Conservation (phyloP, 2,329 filamentous ascomycete species). For the Colletotrichum sp. region DNA sequence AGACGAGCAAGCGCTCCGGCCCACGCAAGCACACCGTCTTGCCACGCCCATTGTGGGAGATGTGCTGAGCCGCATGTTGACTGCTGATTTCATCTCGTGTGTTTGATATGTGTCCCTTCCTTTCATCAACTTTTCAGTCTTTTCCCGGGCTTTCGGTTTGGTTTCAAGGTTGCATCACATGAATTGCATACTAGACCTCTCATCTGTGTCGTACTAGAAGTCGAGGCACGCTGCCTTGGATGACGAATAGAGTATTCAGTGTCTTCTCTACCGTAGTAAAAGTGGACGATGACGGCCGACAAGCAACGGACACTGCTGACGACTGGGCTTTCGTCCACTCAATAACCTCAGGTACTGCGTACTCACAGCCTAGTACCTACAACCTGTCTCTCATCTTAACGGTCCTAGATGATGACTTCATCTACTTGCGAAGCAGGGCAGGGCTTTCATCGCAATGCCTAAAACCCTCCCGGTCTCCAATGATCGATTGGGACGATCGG, state of each 20-base stretch:
- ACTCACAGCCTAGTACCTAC: too few relatives aligned
- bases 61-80: slow-evolving; percentile 46
- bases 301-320: fast-evolving
- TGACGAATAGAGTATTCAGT: neutral
- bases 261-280: neutral
- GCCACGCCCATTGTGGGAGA: slow-evolving; percentile 69
- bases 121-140: neutral
- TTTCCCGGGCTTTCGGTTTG: neutral
- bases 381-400: too few relatives aligned
- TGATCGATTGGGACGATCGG: too few relatives aligned
- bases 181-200: neutral
- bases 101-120: neutral
- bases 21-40: slow-evolving; percentile 40
- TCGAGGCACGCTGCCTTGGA: neutral
- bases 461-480: too few relatives aligned
- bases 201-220: neutral
- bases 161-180: neutral
- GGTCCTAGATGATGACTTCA: too few relatives aligned
- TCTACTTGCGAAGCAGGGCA: too few relatives aligned
- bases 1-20: slow-evolving; percentile 35
- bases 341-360: neutral
- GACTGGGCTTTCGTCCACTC: neutral
- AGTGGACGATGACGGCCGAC: neutral
- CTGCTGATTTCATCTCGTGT: neutral
- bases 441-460: too few relatives aligned